phyloP scores from a whole-genome alignment of 2,329 filamentous ascomycete genomes.

The Podosphaera xanthii region DNA sequence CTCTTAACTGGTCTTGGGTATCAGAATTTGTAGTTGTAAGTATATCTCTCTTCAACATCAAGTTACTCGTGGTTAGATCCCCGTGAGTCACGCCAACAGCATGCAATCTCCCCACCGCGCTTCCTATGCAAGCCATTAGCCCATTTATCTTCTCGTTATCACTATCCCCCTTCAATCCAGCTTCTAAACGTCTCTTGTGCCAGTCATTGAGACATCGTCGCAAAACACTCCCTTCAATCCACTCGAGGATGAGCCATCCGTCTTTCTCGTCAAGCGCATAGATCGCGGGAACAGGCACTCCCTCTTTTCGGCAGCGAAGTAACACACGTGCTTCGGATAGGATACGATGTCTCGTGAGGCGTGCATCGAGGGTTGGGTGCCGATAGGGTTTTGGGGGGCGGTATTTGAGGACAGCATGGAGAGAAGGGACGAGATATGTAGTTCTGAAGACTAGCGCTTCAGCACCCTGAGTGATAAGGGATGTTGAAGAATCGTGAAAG shows the following conservation, averaged over 20 bases:
- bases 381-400: constrained; percentile 80
- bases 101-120: constrained; percentile 55
- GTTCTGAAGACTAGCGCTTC: constrained; percentile 88
- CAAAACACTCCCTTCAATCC: constrained; percentile 54
- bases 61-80: constrained; percentile 89
- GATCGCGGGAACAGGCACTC: constrained; percentile 61
- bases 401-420: constrained; percentile 68
- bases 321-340: constrained; percentile 75
- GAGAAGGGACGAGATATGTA: constrained; percentile 44
- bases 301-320: constrained; percentile 53
- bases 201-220: constrained; percentile 46
- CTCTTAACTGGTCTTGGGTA: constrained; percentile 23
- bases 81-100: constrained; percentile 74
- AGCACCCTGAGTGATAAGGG: constrained; percentile 74
- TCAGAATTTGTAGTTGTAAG: constrained; percentile 5
- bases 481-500: constrained; percentile 19
- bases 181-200: constrained; percentile 24
- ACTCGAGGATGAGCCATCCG: constrained; percentile 67
- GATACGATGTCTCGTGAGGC: constrained; percentile 69
- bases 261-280: constrained; percentile 39
- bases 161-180: constrained; percentile 12
- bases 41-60: constrained; percentile 42
- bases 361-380: constrained; percentile 69
- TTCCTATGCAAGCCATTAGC: constrained; percentile 49
- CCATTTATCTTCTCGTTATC: constrained; percentile 26